phyloP scores from a whole-genome alignment of 352 stramenopile species.

The Globisporangium nagaii region DNA sequence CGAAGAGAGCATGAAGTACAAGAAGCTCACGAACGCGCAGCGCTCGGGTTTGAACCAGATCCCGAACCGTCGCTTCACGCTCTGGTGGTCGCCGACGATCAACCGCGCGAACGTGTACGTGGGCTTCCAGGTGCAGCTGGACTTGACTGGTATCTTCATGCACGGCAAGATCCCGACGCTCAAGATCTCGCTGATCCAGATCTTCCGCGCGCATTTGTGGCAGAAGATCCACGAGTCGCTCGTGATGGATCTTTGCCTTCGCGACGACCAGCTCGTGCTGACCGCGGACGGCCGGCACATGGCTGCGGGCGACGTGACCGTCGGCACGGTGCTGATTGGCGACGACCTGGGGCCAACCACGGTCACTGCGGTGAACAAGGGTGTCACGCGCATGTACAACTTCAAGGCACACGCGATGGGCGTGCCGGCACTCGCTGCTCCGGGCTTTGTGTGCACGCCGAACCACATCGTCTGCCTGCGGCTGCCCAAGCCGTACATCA shows the following conservation, averaged over 20 bases:
- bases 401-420: conserved; percentile 2
- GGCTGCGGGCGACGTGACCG: conserved; percentile 4
- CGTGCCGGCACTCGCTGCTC: not conserved
- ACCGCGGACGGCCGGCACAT: conserved; percentile 13
- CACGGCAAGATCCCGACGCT: conserved; percentile 99
- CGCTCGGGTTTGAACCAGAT: conserved; percentile 99
- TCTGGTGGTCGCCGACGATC: conserved; percentile 99
- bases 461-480: conserved; percentile 9
- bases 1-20: conserved; percentile 97
- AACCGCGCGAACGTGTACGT: conserved; percentile 99
- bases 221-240: conserved; percentile 99
- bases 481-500: conserved; percentile 6
- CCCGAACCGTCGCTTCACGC: conserved; percentile 99
- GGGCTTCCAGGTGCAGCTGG: conserved; percentile 99
- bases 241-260: conserved; percentile 91
- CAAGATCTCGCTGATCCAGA: conserved; percentile 98
- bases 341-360: conserved; percentile 7
- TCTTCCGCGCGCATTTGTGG: conserved; percentile 99
- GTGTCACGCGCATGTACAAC: conserved; percentile 10
- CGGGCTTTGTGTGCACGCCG: conserved; percentile 3
- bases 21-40: conserved; percentile 99
- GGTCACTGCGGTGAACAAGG: conserved; percentile 9
- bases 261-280: conserved; percentile 9
- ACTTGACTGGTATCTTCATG: conserved; percentile 99
- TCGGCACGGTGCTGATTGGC: conserved; percentile 8